phyloP scores from a whole-genome alignment of 345 rosid species.

The Moricandia arvensis region DNA sequence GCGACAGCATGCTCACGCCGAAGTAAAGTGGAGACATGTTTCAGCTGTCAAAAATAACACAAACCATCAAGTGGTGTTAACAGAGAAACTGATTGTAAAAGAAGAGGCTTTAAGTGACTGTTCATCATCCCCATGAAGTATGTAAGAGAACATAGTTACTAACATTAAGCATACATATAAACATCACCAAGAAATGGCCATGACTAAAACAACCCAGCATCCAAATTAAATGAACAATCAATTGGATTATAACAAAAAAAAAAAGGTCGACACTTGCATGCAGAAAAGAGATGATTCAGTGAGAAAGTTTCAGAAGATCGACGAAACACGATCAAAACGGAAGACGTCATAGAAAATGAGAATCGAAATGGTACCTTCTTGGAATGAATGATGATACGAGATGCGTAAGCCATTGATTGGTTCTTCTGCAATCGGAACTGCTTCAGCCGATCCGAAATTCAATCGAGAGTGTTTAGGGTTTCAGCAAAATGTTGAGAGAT shows the following conservation, averaged over 20 bases:
- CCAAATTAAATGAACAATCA: neutral
- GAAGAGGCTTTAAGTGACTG: neutral
- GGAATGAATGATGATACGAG: conserved; percentile 58
- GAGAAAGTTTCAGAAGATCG: neutral
- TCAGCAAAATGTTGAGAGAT: conserved; percentile 16
- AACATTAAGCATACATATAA: neutral
- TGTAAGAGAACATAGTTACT: neutral
- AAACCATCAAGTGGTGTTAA: conserved; percentile 9
- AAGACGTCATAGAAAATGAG: neutral
- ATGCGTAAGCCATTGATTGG: conserved; percentile 55
- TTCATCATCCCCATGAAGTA: neutral
- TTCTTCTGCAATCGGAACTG: neutral
- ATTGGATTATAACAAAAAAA: neutral
- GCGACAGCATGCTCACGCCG: conserved; percentile 50
- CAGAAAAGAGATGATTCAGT: neutral
- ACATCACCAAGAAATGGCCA: neutral
- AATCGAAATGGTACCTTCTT: conserved; percentile 41
- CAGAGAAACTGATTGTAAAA: neutral
- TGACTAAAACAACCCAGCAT: neutral
- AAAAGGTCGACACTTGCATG: neutral
- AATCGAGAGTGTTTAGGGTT: neutral
- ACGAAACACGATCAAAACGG: neutral
- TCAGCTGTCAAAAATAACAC: conserved; percentile 49
- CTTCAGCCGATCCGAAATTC: neutral
- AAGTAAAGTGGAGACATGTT: conserved; percentile 49